Percentiles rank a stretch among this genome's conserved stretches.
Conservation (phyloP, 352 stramenopile species). For the Pythium chondricola region DNA sequence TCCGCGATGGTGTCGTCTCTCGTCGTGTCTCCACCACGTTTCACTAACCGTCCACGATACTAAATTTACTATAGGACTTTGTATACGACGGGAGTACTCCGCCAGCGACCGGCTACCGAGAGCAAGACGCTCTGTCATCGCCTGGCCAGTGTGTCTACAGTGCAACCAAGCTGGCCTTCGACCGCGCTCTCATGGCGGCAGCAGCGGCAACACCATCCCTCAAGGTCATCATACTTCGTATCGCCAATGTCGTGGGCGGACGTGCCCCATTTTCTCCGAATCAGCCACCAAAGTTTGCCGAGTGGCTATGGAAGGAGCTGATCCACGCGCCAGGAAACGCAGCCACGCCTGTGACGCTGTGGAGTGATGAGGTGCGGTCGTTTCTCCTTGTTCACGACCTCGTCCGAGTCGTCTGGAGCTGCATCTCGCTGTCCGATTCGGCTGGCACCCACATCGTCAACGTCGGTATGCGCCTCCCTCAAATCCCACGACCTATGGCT, state of each 20-base stretch:
- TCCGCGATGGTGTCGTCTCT: no score
- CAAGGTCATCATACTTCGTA: conserved; percentile 28
- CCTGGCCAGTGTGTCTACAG: conserved; percentile 28
- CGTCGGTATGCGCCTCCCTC: conserved; percentile 22
- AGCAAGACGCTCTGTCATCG: conserved; percentile 20
- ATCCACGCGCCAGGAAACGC: conserved; percentile 7
- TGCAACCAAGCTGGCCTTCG: conserved; percentile 43
- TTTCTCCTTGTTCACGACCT: conserved; percentile 54
- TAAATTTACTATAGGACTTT: conserved; percentile 32
- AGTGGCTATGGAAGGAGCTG: conserved; percentile 53
- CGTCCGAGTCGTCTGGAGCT: conserved; percentile 25
- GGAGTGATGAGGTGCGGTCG: conserved; percentile 59
- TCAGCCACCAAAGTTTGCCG: conserved; percentile 48
- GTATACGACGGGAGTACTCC: conserved; percentile 40
- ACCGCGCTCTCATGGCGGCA: conserved; percentile 24
- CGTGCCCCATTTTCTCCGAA: conserved; percentile 29
- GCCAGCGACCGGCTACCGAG: conserved; percentile 24
- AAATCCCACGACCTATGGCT: no score
- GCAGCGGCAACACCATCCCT: conserved; percentile 1
- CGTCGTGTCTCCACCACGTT: no score
- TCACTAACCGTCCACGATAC: no score
- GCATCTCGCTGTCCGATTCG: not conserved
- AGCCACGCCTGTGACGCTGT: conserved; percentile 28
- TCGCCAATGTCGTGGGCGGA: conserved; percentile 57
- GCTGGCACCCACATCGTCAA: conserved; percentile 27